Conservation (phyloP, 2,329 filamentous ascomycete species). For the Verticillium zaregamsianum region DNA sequence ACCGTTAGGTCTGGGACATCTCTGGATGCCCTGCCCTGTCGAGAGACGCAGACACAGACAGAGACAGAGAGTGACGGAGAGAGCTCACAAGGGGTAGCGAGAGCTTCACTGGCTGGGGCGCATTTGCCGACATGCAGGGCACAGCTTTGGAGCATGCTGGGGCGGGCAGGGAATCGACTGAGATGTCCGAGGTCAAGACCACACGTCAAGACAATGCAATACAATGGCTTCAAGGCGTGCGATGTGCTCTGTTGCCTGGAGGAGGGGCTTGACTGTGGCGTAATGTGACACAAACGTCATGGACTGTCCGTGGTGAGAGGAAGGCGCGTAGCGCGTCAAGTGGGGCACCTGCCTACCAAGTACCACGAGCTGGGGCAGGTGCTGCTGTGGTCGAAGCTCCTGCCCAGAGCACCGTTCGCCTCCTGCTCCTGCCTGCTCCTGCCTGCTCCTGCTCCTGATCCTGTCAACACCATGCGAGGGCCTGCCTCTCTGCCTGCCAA, state of each 20-base stretch:
- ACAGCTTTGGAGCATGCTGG: conserved; percentile 5
- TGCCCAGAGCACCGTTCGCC: no score
- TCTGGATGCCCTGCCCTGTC: no score
- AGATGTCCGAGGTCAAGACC: not conserved
- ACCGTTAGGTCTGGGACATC: not conserved
- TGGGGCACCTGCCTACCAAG: not conserved
- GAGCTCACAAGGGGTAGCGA: conserved; percentile 65
- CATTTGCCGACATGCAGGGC: conserved; percentile 49
- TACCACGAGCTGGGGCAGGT: no score
- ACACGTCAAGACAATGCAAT: not conserved
- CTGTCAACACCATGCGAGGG: not conserved
- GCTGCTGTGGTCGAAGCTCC: no score
- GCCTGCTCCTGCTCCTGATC: not conserved
- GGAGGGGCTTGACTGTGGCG: not conserved
- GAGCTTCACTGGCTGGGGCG: conserved; percentile 70
- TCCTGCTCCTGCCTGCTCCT: not conserved
- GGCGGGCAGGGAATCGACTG: not conserved
- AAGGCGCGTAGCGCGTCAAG: not conserved
- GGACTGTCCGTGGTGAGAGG: no score
- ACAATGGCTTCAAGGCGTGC: not conserved
- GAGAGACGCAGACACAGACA: no score
- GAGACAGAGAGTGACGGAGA: conserved; percentile 8
- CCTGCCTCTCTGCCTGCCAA: no score
- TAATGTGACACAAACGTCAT: not conserved
- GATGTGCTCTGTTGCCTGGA: not conserved